Evolutionary conservation across 306 rosid species (phyloP).

Genomic region (Cucurbita ficifolia): DNA sequence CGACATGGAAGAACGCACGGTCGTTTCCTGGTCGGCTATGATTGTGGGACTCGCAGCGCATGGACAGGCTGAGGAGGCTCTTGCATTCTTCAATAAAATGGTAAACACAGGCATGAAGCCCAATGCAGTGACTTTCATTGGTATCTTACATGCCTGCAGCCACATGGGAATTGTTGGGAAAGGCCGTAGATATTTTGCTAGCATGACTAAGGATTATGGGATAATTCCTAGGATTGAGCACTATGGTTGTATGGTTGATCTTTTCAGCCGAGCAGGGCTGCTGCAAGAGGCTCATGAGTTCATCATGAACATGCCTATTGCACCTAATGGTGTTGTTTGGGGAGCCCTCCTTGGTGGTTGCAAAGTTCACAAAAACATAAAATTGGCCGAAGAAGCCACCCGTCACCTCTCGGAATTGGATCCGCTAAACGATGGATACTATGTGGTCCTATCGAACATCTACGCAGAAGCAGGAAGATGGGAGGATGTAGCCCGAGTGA

Average conservation of each 20-base stretch:
- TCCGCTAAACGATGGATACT: conserved; percentile 35
- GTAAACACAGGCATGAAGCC: conserved; percentile 25
- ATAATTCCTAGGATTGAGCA: conserved; percentile 36
- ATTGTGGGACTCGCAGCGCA: conserved; percentile 36
- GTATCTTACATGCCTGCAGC: conserved; percentile 46
- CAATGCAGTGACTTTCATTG: conserved; percentile 32
- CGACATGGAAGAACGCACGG: conserved; percentile 20
- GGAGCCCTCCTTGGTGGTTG: conserved; percentile 47
- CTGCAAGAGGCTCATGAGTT: conserved; percentile 37
- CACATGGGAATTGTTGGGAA: conserved; percentile 38
- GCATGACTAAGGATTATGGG: conserved; percentile 34
- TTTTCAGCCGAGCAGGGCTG: conserved; percentile 34
- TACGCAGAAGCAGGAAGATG: conserved; percentile 34
- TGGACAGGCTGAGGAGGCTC: conserved; percentile 37
- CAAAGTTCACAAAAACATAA: conserved; percentile 34
- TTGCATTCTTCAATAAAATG: conserved; percentile 24
- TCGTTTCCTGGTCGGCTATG: conserved; percentile 53
- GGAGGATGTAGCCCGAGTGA: conserved; percentile 23
- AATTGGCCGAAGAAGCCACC: conserved; percentile 37
- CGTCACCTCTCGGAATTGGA: conserved; percentile 23
- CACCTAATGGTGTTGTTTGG: conserved; percentile 36
- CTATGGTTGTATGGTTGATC: conserved; percentile 48
- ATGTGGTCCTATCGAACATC: conserved; percentile 27
- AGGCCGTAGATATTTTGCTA: conserved; percentile 27
- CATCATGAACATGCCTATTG: conserved; percentile 34